Base-by-base conservation (phyloP, 1,284 basidiomycete genomes). In the Filobasidium uniguttulatum region DNA sequence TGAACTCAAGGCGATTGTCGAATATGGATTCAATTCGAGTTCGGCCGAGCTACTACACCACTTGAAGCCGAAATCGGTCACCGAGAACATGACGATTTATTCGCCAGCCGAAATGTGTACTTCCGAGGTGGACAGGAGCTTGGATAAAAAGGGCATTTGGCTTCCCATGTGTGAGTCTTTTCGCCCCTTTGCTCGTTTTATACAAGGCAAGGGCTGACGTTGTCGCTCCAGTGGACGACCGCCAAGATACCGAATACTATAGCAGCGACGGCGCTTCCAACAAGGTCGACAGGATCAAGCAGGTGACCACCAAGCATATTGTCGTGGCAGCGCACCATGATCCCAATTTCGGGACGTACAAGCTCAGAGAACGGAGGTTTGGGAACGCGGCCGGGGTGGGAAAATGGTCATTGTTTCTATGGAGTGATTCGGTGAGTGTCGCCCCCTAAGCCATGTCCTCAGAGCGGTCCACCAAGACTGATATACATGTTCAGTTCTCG, bases 391-490 rank as follows among this genome's bases (percentile, higher is more conserved):
- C 34, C 25, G 50, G 50, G 3, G 29, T 47, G 6, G 50, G 50
- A 7, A 33, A 36, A 31, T 52, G 50, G 50, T 30, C 35, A 7
- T 31, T 44, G n/a, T 52, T 40, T n/a, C 46, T 52, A 8, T 43
- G 46, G 23, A 52, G 50, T 34, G 50, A 52, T 36, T 47, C 50
- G 7, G 50, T 51, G 30, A 26, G 50, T 46, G n/a, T 10, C 8
- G 15, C n/a, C 12, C 12, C 29, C 28, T 38, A 25, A 19, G 10
- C 9, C 35, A n/a, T 17, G 14, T 17, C 15, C 5, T 8, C 2
- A 23, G 10, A 6, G 25, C n/a, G 31, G n/a, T n/a, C 15, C 5
- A 20, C 19, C 43, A 25, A 25, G 14, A 31, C n/a, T 29, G 9
- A 26, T 26, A 8, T 5, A 25, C 31, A 7, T 3, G n/a, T 35